phyloP scores from a whole-genome alignment of 495 filamentous ascomycete genomes.

The Acidiella bohemica region DNA sequence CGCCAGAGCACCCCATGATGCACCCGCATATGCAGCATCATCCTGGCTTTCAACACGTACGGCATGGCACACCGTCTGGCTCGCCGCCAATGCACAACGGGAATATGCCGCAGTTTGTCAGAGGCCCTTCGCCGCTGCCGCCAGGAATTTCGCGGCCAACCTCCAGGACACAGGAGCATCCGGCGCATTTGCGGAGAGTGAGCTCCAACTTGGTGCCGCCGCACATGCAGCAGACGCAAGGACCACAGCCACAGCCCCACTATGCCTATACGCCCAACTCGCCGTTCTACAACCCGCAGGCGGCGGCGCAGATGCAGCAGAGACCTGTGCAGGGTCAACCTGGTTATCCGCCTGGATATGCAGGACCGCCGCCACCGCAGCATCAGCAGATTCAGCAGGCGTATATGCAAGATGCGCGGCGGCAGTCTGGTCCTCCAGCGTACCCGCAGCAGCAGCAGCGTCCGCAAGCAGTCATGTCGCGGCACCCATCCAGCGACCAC shows the following conservation, averaged over 20 bases:
- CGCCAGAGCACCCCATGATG: conserved; percentile 47
- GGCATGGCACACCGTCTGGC: conserved; percentile 57
- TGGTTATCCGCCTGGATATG: conserved; percentile 16
- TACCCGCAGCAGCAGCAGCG: conserved; percentile 36
- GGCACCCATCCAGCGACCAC: conserved; percentile 18
- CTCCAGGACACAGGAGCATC: conserved; percentile 47
- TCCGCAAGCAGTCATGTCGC: conserved; percentile 25
- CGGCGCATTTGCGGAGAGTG: conserved; percentile 47
- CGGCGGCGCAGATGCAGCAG: conserved; percentile 32
- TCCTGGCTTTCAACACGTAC: conserved; percentile 60
- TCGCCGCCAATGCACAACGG: conserved; percentile 85
- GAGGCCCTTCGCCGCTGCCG: conserved; percentile 70
- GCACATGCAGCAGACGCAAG: conserved; percentile 43
- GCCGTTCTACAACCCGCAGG: conserved; percentile 69
- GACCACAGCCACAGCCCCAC: conserved; percentile 47
- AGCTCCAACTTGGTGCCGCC: conserved; percentile 64
- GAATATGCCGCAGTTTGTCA: conserved; percentile 54
- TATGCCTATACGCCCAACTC: conserved; percentile 77
- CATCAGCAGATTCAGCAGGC: conserved; percentile 43
- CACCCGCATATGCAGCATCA: conserved; percentile 66
- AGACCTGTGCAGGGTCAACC: conserved; percentile 26
- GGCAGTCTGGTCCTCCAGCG: conserved; percentile 45
- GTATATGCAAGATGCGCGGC: conserved; percentile 55
- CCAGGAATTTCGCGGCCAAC: conserved; percentile 63
- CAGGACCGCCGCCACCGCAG: conserved; percentile 25